Evolutionary conservation across 2,329 filamentous ascomycete species (phyloP).

Genomic region (Corinectria fuckeliana): DNA sequence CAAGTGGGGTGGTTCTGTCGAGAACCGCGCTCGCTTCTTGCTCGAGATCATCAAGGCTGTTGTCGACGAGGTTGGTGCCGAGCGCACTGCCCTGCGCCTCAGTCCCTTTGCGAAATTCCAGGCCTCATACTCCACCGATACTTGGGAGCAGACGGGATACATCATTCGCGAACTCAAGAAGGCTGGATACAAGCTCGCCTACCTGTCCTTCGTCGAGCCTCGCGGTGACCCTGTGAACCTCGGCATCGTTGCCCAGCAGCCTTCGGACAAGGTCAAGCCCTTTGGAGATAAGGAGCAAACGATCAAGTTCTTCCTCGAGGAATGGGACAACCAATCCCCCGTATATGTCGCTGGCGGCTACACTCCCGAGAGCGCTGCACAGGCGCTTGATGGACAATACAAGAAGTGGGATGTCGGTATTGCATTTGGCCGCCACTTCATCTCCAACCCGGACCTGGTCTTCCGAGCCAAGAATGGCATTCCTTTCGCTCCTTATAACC

Average conservation of each 20-base stretch:
- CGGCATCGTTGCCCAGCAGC: conserved; percentile 28
- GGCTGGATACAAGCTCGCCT: conserved; percentile 39
- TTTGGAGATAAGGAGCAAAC: conserved; percentile 41
- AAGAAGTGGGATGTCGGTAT: conserved; percentile 37
- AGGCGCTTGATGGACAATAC: conserved; percentile 33
- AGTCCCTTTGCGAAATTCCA: conserved; percentile 55
- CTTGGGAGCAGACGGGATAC: conserved; percentile 40
- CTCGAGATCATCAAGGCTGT: conserved; percentile 55
- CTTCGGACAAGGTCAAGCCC: conserved; percentile 7
- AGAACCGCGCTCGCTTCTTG: conserved; percentile 59
- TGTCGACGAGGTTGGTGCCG: conserved; percentile 52
- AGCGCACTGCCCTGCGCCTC: conserved; percentile 60
- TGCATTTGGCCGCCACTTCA: conserved; percentile 44
- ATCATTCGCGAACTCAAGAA: conserved; percentile 37
- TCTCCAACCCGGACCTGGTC: conserved; percentile 46
- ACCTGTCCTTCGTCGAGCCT: conserved; percentile 48
- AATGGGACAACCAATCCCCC: conserved; percentile 43
- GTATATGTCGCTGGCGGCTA: conserved; percentile 44
- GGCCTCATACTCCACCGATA: conserved; percentile 33
- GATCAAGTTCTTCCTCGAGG: conserved; percentile 41
- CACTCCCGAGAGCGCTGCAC: conserved; percentile 30
- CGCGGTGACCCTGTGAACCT: conserved; percentile 45
- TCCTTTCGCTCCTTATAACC: conserved; percentile 45
- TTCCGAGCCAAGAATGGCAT: conserved; percentile 49
- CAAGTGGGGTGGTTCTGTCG: conserved; percentile 59